Evolutionary conservation across 1,284 basidiomycete species (phyloP), one percentile per base, ranked within the genome.

Genomic region (Puccinia coronata): DNA sequence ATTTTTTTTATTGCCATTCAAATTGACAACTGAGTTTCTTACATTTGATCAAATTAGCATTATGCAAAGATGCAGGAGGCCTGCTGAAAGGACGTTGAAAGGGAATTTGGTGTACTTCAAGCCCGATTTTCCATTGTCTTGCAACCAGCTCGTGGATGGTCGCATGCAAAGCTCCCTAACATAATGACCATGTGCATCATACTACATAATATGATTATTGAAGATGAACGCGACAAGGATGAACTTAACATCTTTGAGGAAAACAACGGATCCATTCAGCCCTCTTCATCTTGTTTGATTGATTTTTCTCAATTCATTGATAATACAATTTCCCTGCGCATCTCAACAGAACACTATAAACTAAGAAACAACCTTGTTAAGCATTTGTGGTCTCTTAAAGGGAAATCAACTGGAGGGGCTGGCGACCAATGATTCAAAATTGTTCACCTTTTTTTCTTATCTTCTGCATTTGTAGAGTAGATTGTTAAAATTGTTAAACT

Each of bases 181-280:
- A 73, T 73, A 2, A 73, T 73, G 51, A 70, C n/a, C 12, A 43
- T 43, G 4, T 70, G 67, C 31, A 18, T 49, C n/a, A 49, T 70
- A 14, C 59, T 49, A 3, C 65, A 39, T n/a, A 69, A 69, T 41
- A 69, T 69, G 65, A 69, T 69, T 43, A 39, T 69, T 9, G 36
- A 69, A 8, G 65, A 69, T n/a, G 36, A 69, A 69, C 5, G 3
- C 12, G 39, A 34, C 3, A 6, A n/a, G n/a, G n/a, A n/a, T n/a
- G n/a, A n/a, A n/a, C n/a, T n/a, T n/a, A n/a, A n/a, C n/a, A n/a
- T 36, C 28, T 4, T 4, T 23, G 20, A 53, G 3, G 70, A 28
- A 8, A 20, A 9, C 25, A 31, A 20, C 2, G 6, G 12, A 43
- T 12, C 25, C 34, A 23, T 47, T n/a, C 23, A 69, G 39, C 39